Conservation (phyloP, 2,329 filamentous ascomycete species). For the Penicillium sp. region DNA sequence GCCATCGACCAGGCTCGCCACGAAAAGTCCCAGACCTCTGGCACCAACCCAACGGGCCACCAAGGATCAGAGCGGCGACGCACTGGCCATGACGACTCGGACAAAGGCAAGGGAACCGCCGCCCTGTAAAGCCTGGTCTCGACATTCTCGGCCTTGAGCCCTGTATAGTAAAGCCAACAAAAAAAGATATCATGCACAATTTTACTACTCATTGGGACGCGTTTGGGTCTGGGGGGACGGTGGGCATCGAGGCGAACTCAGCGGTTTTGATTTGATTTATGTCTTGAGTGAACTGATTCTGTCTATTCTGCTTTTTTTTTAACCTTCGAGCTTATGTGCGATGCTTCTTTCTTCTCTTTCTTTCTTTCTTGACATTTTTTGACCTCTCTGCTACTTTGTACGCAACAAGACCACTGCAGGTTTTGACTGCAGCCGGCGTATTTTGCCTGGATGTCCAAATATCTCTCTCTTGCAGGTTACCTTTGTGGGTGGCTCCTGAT, state of each 20-base stretch:
- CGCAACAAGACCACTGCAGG: conserved; percentile 26
- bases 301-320: conserved; percentile 29
- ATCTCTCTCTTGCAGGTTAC: conserved; percentile 14
- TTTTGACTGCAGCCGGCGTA: conserved; percentile 24
- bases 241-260: conserved; percentile 49
- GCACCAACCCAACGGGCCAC: conserved; percentile 41
- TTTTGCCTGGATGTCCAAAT: conserved; percentile 14
- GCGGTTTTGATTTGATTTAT: conserved; percentile 42
- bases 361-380: conserved; percentile 15
- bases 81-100: conserved; percentile 52
- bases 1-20: conserved; percentile 90
- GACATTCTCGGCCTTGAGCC: conserved; percentile 35
- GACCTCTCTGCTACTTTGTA: conserved; percentile 14
- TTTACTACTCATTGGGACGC: conserved; percentile 43
- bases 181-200: conserved; percentile 35
- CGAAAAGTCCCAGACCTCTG: conserved; percentile 68
- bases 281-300: conserved; percentile 37
- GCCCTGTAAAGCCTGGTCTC: conserved; percentile 37
- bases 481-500: conserved; percentile 21
- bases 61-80: conserved; percentile 51
- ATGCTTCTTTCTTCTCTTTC: conserved; percentile 20
- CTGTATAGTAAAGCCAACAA: conserved; percentile 48
- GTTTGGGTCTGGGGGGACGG: conserved; percentile 42
- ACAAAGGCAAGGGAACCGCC: conserved; percentile 49
- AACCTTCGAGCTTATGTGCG: conserved; percentile 29